Conservation (phyloP, 495 filamentous ascomycete species). For the Aspergillus heteromorphus region DNA sequence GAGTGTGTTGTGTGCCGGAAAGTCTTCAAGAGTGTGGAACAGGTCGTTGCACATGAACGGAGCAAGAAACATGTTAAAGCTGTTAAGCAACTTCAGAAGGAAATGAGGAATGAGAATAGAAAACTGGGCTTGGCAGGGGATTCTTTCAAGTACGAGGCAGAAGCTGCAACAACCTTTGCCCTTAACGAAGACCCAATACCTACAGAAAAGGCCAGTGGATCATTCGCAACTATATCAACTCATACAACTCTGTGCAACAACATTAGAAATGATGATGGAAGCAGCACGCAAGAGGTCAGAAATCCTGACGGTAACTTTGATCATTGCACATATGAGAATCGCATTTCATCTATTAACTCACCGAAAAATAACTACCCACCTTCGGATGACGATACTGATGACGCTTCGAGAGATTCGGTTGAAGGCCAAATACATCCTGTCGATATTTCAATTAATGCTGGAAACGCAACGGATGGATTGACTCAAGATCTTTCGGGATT, state of each 20-base stretch:
- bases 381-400: conserved; percentile 22
- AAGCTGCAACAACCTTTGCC: not conserved
- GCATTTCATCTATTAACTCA: not conserved
- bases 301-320: not conserved
- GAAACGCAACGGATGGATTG: conserved; percentile 14
- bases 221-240: not conserved
- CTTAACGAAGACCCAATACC: not conserved
- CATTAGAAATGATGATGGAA: not conserved
- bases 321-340: not conserved
- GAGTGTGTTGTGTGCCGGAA: conserved; percentile 94
- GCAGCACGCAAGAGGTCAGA: not conserved
- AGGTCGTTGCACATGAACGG: conserved; percentile 88
- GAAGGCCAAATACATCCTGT: conserved; percentile 24
- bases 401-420: conserved; percentile 40
- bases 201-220: not conserved
- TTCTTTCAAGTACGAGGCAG: not conserved
- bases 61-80: conserved; percentile 94
- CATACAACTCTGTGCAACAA: not conserved
- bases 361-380: not conserved
- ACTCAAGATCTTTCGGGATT: conserved; percentile 21
- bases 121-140: conserved; percentile 25
- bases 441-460: not conserved
- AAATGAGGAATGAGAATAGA: conserved; percentile 77
- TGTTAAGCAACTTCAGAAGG: conserved; percentile 66
- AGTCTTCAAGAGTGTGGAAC: conserved; percentile 87